phyloP scores from a whole-genome alignment of 176 grass and related monocot genomes.

The Paspalum notatum region DNA sequence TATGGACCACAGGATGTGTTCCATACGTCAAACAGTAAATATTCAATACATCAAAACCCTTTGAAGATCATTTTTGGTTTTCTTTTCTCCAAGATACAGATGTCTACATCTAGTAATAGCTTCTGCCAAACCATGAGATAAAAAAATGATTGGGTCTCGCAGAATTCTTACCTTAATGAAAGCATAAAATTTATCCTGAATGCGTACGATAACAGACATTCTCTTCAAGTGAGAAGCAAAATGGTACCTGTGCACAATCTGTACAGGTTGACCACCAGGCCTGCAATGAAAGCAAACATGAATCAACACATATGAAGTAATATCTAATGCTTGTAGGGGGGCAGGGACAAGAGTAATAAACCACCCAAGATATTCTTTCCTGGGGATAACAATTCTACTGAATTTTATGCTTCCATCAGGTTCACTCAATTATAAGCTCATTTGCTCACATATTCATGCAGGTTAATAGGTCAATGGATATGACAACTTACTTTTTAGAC shows the following conservation, averaged over 20 bases:
- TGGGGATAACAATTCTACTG: constrained; percentile 9
- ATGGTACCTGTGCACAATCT: constrained; percentile 92
- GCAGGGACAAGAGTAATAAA: neutral
- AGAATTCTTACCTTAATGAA: constrained; percentile 80
- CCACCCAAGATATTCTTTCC: neutral
- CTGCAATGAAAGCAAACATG: constrained; percentile 51
- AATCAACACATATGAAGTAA: constrained; percentile 8
- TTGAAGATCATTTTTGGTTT: neutral
- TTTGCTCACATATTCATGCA: constrained; percentile 30
- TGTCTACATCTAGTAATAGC: neutral
- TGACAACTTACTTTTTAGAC: constrained; percentile 72
- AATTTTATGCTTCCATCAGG: constrained; percentile 12
- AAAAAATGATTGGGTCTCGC: constrained; percentile 32
- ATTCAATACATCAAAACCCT: constrained; percentile 15
- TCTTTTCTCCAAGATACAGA: neutral
- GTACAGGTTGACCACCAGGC: constrained; percentile 87
- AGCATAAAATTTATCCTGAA: constrained; percentile 86
- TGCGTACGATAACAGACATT: constrained; percentile 93
- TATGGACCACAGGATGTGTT: constrained; percentile 14
- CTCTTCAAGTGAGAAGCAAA: constrained; percentile 99
- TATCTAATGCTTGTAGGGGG: neutral
- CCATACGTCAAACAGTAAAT: constrained; percentile 12
- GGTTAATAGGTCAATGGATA: constrained; percentile 17
- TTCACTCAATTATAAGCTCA: constrained; percentile 1
- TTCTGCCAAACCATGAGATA: neutral